Percentiles rank a stretch among this genome's conserved stretches.
Evolutionary conservation across 495 filamentous ascomycete species (phyloP).

Genomic region (Corynascus novoguineensis): DNA sequence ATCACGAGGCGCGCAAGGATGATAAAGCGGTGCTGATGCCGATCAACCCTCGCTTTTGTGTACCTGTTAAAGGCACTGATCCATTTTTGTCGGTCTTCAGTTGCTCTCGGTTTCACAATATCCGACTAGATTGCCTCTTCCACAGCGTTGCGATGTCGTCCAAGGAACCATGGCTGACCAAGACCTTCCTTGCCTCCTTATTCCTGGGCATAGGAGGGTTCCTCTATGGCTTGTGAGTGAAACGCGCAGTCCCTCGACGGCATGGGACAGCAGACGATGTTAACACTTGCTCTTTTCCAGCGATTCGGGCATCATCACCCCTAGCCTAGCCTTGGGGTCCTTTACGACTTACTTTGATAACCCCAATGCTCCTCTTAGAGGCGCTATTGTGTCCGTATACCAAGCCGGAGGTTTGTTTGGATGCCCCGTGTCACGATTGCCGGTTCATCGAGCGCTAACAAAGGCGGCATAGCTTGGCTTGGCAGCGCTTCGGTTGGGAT

Average conservation of each 20-base stretch:
- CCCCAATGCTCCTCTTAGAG: conserved; percentile 42
- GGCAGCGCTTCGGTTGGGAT: conserved; percentile 45
- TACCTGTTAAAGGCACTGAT: neutral
- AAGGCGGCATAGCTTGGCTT: conserved; percentile 37
- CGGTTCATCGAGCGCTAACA: neutral
- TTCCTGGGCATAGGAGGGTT: conserved; percentile 35
- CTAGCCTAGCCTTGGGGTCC: conserved; percentile 39
- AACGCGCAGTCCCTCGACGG: neutral
- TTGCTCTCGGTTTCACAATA: no score
- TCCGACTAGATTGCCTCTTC: no score
- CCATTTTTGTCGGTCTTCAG: neutral
- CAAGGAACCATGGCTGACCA: conserved; percentile 21
- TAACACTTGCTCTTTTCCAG: conserved; percentile 5
- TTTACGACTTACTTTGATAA: conserved; percentile 40
- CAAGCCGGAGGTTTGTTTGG: conserved; percentile 28
- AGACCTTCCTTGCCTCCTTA: conserved; percentile 30
- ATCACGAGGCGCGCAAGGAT: neutral
- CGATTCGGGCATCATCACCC: conserved; percentile 41
- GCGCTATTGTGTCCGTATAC: conserved; percentile 48
- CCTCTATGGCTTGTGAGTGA: conserved; percentile 33
- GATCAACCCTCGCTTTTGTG: neutral
- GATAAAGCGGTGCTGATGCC: neutral
- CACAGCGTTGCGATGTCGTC: neutral
- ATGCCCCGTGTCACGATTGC: neutral
- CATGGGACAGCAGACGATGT: neutral